Evolutionary conservation across 768 basidiomycete species (phyloP), one percentile per base, ranked within the genome.

Genomic region (Rhizopogon vinicolor): DNA sequence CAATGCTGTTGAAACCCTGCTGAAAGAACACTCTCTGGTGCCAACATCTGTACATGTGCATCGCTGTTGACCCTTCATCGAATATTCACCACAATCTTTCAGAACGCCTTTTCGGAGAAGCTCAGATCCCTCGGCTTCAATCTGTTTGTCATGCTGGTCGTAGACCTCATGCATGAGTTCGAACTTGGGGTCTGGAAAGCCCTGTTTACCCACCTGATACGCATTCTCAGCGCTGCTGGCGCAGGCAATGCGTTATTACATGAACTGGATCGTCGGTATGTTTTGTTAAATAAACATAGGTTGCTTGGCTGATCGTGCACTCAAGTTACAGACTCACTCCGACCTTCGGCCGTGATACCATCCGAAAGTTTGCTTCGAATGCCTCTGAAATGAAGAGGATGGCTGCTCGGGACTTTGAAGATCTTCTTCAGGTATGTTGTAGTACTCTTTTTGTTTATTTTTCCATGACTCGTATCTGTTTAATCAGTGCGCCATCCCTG

Each of bases 111-210:
- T 31, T 66, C 66, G 1, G 54, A 54, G 12, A 40, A 18, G 7
- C 48, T 58, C 2, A 41, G 49, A 2, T 31, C 8, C 0, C 49
- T 61, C n/a, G 57, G 58, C 8, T 61, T 68, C 41, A 58, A 70
- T 53, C 49, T 62, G 10, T 65, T 63, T 37, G 1, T 28, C 1
- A 57, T 70, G 52, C 55, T 72, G 35, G 62, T 60, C 5, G 54
- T 61, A 3, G 71, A 73, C 50, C 48, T 68, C n/a, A 31, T 72
- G 46, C 72, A 72, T 35, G 67, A 71, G 37, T 58, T 63, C 18
- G 68, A 72, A 39, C 57, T 71, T 2, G 72, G 71, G 0, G 63
- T 63, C 6, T 70, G 67, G 66, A 72, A 71, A 54, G 54, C 44
- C 2, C 9, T 65, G 1, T 63, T 71, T 37, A 56, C 52, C 3